phyloP scores from a whole-genome alignment of 2,329 filamentous ascomycete species.

The Rachicladosporium sp. region DNA sequence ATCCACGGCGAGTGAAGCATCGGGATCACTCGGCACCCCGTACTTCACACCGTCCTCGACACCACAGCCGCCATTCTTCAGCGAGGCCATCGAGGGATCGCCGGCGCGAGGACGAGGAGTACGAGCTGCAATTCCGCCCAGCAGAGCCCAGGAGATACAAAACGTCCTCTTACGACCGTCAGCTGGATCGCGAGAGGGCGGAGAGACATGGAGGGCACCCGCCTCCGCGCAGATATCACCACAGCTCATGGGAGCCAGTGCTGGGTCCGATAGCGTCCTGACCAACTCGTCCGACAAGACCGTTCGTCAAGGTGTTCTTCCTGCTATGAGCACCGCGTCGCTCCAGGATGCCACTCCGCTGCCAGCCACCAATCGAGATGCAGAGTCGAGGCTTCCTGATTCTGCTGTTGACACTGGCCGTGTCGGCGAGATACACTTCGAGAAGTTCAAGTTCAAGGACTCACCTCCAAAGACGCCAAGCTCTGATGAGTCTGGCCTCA shows the following conservation, averaged over 20 bases:
- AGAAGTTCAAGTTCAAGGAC: constrained; percentile 1
- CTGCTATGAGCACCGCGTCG: too few relatives aligned
- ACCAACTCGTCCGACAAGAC: too few relatives aligned
- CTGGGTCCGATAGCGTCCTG: constrained; percentile 14
- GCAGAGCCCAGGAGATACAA: constrained; percentile 7
- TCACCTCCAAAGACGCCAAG: constrained; percentile 7
- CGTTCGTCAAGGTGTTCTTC: too few relatives aligned
- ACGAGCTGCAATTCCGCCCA: constrained; percentile 10
- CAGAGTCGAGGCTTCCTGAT: too few relatives aligned
- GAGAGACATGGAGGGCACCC: constrained; percentile 18
- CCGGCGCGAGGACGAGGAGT: constrained; percentile 9
- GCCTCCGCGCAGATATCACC: constrained; percentile 20
- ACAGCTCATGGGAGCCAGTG: constrained; percentile 23
- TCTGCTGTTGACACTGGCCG: too few relatives aligned
- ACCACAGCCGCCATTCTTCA: constrained; percentile 13
- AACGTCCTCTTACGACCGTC: constrained; percentile 14
- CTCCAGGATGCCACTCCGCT: too few relatives aligned
- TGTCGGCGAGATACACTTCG: too few relatives aligned
- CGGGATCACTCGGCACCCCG: constrained; percentile 17
- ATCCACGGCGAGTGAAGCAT: constrained; percentile 11
- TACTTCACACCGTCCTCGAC: constrained; percentile 11
- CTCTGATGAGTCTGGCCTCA: constrained; percentile 4
- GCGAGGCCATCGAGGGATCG: constrained; percentile 8
- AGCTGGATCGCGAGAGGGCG: constrained; percentile 17
- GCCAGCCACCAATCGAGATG: too few relatives aligned